Conservation (phyloP, 2,329 filamentous ascomycete genomes). For the Scytalidium lignicola region DNA sequence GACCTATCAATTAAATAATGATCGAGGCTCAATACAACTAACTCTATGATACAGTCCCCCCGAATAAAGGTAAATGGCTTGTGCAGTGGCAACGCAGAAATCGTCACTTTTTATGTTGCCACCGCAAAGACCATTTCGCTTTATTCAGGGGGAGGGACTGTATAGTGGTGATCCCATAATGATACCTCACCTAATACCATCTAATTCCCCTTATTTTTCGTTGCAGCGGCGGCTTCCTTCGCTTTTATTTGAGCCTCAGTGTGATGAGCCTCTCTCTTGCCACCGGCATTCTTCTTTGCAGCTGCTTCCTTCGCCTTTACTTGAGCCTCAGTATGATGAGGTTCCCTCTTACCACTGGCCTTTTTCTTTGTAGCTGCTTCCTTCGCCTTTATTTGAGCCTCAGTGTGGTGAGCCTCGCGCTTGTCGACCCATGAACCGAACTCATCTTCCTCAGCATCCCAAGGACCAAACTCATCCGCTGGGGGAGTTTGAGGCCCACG, state of each 20-base stretch:
- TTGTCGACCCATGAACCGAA: background rate
- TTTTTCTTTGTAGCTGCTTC: constrained; percentile 15
- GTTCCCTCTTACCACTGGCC: constrained; percentile 4
- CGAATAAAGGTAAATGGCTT: too few species aligned
- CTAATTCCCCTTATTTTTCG: constrained; percentile 18
- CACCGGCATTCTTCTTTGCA: background rate
- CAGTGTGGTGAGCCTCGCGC: constrained; percentile 11
- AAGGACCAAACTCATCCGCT: background rate
- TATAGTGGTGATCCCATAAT: too few species aligned
- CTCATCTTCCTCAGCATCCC: constrained; percentile 6
- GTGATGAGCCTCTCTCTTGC: constrained; percentile 4
- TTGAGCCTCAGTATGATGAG: constrained; percentile 7
- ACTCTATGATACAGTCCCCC: too few species aligned
- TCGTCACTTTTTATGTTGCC: too few species aligned
- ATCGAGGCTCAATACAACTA: too few species aligned
- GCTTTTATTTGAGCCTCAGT: constrained; percentile 16
- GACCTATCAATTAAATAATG: too few species aligned
- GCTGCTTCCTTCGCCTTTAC: constrained; percentile 12
- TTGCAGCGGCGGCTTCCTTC: constrained; percentile 6
- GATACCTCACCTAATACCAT: too few species aligned
- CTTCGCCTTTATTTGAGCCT: constrained; percentile 14
- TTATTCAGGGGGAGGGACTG: too few species aligned
- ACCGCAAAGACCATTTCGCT: too few species aligned
- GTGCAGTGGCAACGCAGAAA: too few species aligned
- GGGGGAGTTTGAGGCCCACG: background rate